Percentiles rank a stretch among this genome's conserved stretches.
phyloP scores from a whole-genome alignment of 2,329 filamentous ascomycete genomes.

The Myriangium duriaei region DNA sequence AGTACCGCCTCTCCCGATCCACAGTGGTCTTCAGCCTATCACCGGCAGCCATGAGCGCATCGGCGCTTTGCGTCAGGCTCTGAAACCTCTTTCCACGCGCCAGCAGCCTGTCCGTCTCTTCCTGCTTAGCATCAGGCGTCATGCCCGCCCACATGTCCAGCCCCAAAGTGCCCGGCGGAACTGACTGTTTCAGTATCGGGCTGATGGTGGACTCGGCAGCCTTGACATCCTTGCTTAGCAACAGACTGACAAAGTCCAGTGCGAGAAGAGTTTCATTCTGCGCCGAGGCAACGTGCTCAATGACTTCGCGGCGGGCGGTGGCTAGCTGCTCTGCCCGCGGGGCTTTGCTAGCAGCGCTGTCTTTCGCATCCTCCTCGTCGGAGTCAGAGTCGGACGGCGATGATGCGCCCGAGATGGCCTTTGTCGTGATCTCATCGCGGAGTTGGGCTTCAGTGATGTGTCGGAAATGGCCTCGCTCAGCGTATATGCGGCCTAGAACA shows the following conservation, averaged over 20 bases:
- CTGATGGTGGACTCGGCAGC: slow-evolving; percentile 60
- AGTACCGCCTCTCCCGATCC: slow-evolving; percentile 70
- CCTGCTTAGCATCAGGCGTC: slow-evolving; percentile 42
- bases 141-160: slow-evolving; percentile 45
- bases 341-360: slow-evolving; percentile 12
- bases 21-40: slow-evolving; percentile 65
- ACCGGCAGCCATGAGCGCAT: slow-evolving; percentile 60
- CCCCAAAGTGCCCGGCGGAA: slow-evolving; percentile 65
- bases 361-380: slow-evolving; percentile 27
- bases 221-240: slow-evolving; percentile 67
- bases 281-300: slow-evolving; percentile 30
- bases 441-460: slow-evolving; percentile 63
- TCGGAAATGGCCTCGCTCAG: slow-evolving; percentile 70
- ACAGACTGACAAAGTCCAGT: slow-evolving; percentile 71
- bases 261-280: slow-evolving; percentile 54
- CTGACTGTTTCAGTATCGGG: slow-evolving; percentile 52
- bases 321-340: slow-evolving; percentile 28
- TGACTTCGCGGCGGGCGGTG: slow-evolving; percentile 29
- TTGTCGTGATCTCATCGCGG: slow-evolving; percentile 50
- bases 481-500: slow-evolving; percentile 67
- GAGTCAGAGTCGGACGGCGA: slow-evolving; percentile 31
- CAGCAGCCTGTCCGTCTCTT: slow-evolving; percentile 30
- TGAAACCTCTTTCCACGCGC: slow-evolving; percentile 65
- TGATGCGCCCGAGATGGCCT: slow-evolving; percentile 27
- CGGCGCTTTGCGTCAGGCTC: slow-evolving; percentile 60